These are phyloP conservation scores for Austroboletus novae-zelandiae DNA, from an alignment of 1,284 basidiomycete genomes.

Conservation along the genomic window DNA sequence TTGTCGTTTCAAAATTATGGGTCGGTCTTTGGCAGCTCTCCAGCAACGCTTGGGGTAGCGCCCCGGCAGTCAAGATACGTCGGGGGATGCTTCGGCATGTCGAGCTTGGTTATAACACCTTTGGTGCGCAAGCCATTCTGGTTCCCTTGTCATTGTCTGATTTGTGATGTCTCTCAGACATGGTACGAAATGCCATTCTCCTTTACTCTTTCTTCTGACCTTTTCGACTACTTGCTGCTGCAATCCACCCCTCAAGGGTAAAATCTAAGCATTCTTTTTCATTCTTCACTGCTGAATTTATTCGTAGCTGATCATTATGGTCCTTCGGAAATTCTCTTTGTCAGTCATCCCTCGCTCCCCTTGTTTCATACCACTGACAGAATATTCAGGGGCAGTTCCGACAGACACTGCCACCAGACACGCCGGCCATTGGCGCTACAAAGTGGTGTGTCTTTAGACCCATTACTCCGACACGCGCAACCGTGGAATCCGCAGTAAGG, in stretches of 20 bases:
- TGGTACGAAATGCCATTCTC: conserved; percentile 41
- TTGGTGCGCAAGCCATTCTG: conserved; percentile 45
- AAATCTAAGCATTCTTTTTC: not conserved
- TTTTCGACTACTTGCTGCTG: conserved; percentile 2
- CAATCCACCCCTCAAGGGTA: conserved; percentile 18
- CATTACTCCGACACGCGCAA: conserved; percentile 48
- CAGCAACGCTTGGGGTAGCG: conserved; percentile 80
- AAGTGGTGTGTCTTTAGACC: conserved; percentile 80
- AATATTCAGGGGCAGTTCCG: conserved; percentile 64
- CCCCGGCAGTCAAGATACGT: conserved; percentile 57
- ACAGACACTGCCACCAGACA: conserved; percentile 39
- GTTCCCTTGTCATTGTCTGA: too few relatives aligned
- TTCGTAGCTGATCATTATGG: conserved; percentile 78
- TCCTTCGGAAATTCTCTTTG: conserved; percentile 73
- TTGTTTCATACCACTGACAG: conserved; percentile 5
- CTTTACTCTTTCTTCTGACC: conserved; percentile 20
- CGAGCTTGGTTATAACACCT: conserved; percentile 66
- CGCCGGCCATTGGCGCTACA: conserved; percentile 64
- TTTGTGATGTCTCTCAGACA: conserved; percentile 38
- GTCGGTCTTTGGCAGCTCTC: conserved; percentile 82
- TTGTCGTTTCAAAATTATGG: conserved; percentile 64
- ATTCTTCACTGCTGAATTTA: conserved; percentile 7
- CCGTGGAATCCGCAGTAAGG: conserved; percentile 63
- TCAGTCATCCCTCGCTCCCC: conserved; percentile 35
- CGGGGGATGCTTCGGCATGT: conserved; percentile 63